Evolutionary conservation across 2,329 filamentous ascomycete genomes (phyloP).

Genomic region (Emmonsiellopsis sp.): DNA sequence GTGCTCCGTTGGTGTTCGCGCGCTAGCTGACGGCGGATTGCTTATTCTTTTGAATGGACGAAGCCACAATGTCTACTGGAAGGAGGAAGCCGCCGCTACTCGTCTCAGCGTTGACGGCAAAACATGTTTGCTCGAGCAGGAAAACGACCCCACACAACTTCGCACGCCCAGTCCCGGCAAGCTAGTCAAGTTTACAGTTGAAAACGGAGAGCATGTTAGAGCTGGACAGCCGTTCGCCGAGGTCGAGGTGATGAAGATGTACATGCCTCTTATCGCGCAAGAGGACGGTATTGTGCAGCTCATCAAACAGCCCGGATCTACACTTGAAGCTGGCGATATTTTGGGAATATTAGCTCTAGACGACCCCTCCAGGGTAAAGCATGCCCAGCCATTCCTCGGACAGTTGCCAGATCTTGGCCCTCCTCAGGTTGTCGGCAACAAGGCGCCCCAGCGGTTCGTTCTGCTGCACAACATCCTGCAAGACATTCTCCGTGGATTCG

Average conservation of each 20-base stretch:
- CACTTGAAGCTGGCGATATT: slow-evolving; percentile 93
- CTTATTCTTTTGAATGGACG: slow-evolving; percentile 82
- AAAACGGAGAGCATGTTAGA: slow-evolving; percentile 86
- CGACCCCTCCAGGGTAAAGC: slow-evolving; percentile 92
- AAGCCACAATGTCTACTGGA: slow-evolving; percentile 99
- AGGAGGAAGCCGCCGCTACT: slow-evolving; percentile 93
- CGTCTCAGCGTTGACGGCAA: slow-evolving; percentile 95
- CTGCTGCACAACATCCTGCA: slow-evolving; percentile 66
- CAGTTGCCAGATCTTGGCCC: slow-evolving; percentile 80
- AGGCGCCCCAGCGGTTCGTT: slow-evolving; percentile 79
- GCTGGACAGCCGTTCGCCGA: slow-evolving; percentile 91
- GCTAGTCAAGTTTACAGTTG: slow-evolving; percentile 93
- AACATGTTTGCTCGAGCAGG: slow-evolving; percentile 94
- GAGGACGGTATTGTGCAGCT: slow-evolving; percentile 95
- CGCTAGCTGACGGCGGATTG: slow-evolving; percentile 86
- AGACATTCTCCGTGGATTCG: slow-evolving; percentile 87
- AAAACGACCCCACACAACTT: slow-evolving; percentile 97
- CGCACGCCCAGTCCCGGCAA: slow-evolving; percentile 92
- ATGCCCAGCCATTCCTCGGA: slow-evolving; percentile 85
- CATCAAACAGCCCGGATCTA: slow-evolving; percentile 98
- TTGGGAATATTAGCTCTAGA: slow-evolving; percentile 94
- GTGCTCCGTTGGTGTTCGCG: slow-evolving; percentile 84
- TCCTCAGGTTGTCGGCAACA: slow-evolving; percentile 78
- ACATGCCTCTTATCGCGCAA: slow-evolving; percentile 93
- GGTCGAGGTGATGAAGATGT: slow-evolving; percentile 99